phyloP scores from a whole-genome alignment of 2,329 filamentous ascomycete species.

The Pseudohalonectria lignicola region DNA sequence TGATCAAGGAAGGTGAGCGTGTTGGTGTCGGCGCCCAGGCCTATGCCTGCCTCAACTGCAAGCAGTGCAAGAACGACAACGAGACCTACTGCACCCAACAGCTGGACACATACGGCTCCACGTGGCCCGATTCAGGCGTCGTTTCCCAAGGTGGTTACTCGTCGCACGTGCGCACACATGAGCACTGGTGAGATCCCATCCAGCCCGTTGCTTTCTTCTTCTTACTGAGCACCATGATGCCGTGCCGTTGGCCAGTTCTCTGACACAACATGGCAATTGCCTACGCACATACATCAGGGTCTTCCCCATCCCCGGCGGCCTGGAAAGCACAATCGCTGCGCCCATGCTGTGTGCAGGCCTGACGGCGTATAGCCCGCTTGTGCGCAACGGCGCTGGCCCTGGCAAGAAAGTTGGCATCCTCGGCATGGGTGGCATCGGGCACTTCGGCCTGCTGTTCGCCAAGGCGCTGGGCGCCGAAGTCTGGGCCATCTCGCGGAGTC shows the following conservation, averaged over 20 bases:
- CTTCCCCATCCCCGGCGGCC: slow-evolving; percentile 64
- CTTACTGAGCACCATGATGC: no score
- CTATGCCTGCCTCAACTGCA: slow-evolving; percentile 53
- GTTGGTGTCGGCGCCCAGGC: slow-evolving; percentile 62
- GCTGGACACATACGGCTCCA: slow-evolving; percentile 47
- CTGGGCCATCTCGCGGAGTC: slow-evolving; percentile 50
- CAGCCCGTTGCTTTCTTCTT: slow-evolving; percentile 3
- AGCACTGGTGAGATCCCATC: slow-evolving; percentile 55
- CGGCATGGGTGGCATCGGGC: slow-evolving; percentile 61
- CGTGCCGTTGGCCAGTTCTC: no score
- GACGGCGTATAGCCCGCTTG: slow-evolving; percentile 68
- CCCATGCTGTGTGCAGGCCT: slow-evolving; percentile 81
- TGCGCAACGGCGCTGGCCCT: slow-evolving; percentile 62
- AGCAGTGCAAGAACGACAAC: slow-evolving; percentile 53
- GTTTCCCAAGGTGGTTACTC: slow-evolving; percentile 48
- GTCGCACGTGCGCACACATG: slow-evolving; percentile 39
- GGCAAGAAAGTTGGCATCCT: slow-evolving; percentile 72
- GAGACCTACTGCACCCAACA: slow-evolving; percentile 58
- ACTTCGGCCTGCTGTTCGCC: slow-evolving; percentile 60
- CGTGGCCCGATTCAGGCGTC: slow-evolving; percentile 35
- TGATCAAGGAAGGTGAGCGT: slow-evolving; percentile 47
- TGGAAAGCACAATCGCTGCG: slow-evolving; percentile 52
- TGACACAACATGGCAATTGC: neutral
- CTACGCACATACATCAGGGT: no score
- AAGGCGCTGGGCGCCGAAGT: slow-evolving; percentile 54